Percentiles rank a stretch among this genome's conserved stretches.
Conservation (phyloP, 75 land plant species). For the Adiantum capillusveneris region DNA sequence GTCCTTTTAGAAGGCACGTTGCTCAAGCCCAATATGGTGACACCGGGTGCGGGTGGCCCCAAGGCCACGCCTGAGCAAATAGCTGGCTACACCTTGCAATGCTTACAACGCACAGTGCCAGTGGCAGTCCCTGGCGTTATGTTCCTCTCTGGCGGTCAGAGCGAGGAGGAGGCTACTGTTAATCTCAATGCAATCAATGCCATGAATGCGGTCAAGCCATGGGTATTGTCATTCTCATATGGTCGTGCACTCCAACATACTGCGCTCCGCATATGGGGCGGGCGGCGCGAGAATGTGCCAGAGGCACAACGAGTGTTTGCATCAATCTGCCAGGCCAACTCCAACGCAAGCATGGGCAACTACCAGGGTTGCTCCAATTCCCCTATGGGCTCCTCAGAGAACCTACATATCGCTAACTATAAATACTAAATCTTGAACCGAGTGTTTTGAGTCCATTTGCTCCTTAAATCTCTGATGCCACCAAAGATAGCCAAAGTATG, state of each 20-base stretch:
- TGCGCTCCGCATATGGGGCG: constrained; percentile 69
- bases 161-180: constrained; percentile 76
- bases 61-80: constrained; percentile 64
- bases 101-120: constrained; percentile 67
- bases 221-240: constrained; percentile 53
- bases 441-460: too few species aligned
- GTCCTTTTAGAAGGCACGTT: constrained; percentile 67
- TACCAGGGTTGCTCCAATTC: constrained; percentile 39
- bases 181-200: constrained; percentile 79
- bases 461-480: too few species aligned
- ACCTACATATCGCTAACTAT: constrained; percentile 61
- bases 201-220: constrained; percentile 65
- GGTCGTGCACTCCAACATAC: constrained; percentile 69
- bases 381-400: constrained; percentile 52
- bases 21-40: constrained; percentile 88
- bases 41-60: constrained; percentile 67
- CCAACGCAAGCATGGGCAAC: constrained; percentile 62
- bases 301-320: constrained; percentile 55
- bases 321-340: constrained; percentile 65
- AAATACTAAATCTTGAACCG: constrained; percentile 65
- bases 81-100: constrained; percentile 60
- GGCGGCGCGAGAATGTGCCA: constrained; percentile 60
- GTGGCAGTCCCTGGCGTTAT: constrained; percentile 67
- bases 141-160: constrained; percentile 65
- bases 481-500: too few species aligned